Evolutionary conservation across 306 rosid genomes (phyloP).

Genomic region (Trifolium dubium): DNA sequence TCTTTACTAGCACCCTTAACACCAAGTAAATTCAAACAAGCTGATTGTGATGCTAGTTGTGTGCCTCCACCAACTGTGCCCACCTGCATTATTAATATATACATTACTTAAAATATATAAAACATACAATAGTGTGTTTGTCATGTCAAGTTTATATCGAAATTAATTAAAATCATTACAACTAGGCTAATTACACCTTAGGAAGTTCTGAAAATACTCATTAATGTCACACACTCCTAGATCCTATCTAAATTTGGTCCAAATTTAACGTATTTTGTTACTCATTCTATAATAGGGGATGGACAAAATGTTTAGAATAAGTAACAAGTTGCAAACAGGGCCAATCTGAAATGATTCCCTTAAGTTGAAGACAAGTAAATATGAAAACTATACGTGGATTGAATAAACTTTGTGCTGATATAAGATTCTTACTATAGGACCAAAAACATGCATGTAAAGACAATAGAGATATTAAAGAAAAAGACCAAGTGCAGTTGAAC

Average conservation of each 20-base stretch:
- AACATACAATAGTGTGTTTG: not conserved
- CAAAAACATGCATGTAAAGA: not conserved
- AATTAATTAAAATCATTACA: not conserved
- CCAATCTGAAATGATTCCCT: not conserved
- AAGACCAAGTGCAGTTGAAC: not conserved
- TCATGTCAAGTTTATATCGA: not conserved
- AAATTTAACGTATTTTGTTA: not conserved
- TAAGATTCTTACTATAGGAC: not conserved
- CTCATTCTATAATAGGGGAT: not conserved
- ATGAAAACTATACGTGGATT: not conserved
- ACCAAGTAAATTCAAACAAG: constrained; percentile 86
- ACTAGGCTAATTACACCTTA: not conserved
- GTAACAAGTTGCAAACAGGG: not conserved
- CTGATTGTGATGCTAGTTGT: constrained; percentile 92
- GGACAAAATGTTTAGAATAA: not conserved
- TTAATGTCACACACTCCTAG: not conserved
- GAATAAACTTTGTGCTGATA: not conserved
- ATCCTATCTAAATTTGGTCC: not conserved
- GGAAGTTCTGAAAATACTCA: not conserved
- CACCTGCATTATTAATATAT: constrained; percentile 52
- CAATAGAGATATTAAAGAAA: not conserved
- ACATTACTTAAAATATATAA: not conserved
- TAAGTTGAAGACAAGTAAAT: not conserved
- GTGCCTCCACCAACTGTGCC: constrained; percentile 99
- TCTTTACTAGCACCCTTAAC: constrained; percentile 90